These are phyloP conservation scores for Coprinellus micaceus DNA, from an alignment of 768 basidiomycete genomes.

Conservation along the genomic window DNA sequence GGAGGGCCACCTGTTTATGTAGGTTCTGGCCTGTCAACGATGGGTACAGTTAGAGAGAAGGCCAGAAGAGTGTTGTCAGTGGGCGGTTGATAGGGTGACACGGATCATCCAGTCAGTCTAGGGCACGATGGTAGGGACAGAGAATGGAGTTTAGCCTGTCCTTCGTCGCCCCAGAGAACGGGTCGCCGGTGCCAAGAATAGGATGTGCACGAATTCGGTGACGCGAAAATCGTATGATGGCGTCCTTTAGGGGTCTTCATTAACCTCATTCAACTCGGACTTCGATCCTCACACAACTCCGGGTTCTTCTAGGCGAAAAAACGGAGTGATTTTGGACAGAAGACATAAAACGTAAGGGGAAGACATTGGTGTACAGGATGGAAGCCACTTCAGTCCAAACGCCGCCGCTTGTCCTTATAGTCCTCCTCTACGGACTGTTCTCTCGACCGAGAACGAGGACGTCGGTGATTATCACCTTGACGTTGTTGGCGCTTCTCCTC, in stretches of 20 bases:
- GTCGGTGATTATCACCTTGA: conserved; percentile 16
- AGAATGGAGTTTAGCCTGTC: too few species aligned
- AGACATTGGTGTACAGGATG: too few species aligned
- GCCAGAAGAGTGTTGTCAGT: not conserved
- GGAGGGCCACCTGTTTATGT: too few species aligned
- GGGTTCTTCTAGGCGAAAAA: too few species aligned
- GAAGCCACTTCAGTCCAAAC: conserved; percentile 42
- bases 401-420: conserved; percentile 51
- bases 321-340: too few species aligned
- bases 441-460: conserved; percentile 23
- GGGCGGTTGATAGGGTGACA: not conserved
- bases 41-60: too few species aligned
- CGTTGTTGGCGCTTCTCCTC: conserved; percentile 23
- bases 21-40: not conserved
- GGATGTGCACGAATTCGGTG: not conserved
- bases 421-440: conserved; percentile 26
- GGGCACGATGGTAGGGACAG: too few species aligned
- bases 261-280: not conserved
- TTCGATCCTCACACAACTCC: too few species aligned
- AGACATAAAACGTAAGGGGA: too few species aligned
- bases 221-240: not conserved
- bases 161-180: too few species aligned
- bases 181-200: not conserved
- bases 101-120: not conserved
- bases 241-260: not conserved